Conservation (phyloP, 768 basidiomycete species). For the Tephrocybe sp. region DNA sequence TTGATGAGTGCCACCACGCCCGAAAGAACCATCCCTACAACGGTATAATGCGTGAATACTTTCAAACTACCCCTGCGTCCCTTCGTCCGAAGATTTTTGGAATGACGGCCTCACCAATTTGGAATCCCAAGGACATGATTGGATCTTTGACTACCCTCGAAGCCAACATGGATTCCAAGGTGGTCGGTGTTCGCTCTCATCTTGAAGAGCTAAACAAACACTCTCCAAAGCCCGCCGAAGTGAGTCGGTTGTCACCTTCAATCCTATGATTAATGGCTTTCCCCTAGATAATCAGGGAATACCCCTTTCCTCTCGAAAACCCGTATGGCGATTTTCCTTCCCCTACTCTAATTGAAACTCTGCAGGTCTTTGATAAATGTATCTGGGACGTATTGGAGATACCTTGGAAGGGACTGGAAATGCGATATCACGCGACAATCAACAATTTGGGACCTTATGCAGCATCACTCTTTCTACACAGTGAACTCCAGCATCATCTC, state of each 20-base stretch:
- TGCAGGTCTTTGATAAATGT: conserved; percentile 32
- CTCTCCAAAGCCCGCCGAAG: conserved; percentile 69
- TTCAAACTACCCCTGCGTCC: conserved; percentile 37
- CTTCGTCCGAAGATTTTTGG: conserved; percentile 85
- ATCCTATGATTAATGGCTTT: conserved; percentile 4
- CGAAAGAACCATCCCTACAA: conserved; percentile 78
- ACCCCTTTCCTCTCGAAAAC: conserved; percentile 46
- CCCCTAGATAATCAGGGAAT: conserved; percentile 57
- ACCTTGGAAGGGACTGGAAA: conserved; percentile 59
- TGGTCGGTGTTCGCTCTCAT: conserved; percentile 74
- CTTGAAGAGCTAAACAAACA: conserved; percentile 61
- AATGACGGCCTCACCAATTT: conserved; percentile 90
- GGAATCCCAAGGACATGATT: conserved; percentile 70
- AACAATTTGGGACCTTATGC: conserved; percentile 71
- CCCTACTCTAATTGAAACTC: conserved; percentile 39
- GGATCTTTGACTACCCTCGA: conserved; percentile 67
- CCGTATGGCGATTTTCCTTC: conserved; percentile 55
- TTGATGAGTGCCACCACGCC: conserved; percentile 84
- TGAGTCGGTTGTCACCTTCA: conserved; percentile 24
- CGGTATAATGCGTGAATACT: conserved; percentile 71
- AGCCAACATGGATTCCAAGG: conserved; percentile 68
- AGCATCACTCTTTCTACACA: conserved; percentile 70
- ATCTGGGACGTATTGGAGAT: conserved; percentile 58
- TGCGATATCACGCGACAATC: conserved; percentile 61
- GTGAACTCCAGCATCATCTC: conserved; percentile 56